Evolutionary conservation across 805 yeast species (phyloP).

Genomic region (Saccharomycopsis fibuligera): DNA sequence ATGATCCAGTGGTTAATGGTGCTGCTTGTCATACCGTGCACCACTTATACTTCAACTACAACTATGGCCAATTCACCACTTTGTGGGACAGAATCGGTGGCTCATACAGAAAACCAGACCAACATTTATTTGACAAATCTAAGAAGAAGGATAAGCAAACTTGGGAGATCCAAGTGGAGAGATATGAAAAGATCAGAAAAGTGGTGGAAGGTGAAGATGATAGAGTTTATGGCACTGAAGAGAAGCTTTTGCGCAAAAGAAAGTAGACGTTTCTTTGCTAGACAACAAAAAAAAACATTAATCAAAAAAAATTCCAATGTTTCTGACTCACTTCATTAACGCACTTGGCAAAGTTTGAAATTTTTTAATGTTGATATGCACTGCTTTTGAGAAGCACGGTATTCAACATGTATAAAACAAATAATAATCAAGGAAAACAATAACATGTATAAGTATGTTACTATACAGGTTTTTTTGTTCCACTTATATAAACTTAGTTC

Average conservation of each 20-base stretch:
- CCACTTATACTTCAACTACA: conserved; percentile 94
- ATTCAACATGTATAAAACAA: no score
- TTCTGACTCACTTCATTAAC: no score
- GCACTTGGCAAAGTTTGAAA: no score
- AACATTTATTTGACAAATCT: conserved; percentile 66
- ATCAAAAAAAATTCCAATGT: no score
- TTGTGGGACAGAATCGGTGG: conserved; percentile 97
- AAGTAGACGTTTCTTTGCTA: no score
- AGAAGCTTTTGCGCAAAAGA: conserved; percentile 21
- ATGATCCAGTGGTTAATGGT: conserved; percentile 92
- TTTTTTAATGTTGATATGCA: no score
- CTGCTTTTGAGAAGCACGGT: no score
- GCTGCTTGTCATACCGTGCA: conserved; percentile 98
- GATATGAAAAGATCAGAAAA: conserved; percentile 73
- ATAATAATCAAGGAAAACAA: no score
- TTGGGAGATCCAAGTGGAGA: conserved; percentile 64
- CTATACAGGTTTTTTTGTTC: no score
- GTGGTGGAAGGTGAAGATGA: conserved; percentile 74
- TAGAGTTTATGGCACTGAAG: conserved; percentile 64
- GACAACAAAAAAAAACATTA: no score
- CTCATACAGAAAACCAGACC: conserved; percentile 88
- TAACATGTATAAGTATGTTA: no score
- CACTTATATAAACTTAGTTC: no score
- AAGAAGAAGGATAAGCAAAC: conserved; percentile 50
- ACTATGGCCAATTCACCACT: conserved; percentile 97